Evolutionary conservation across 768 basidiomycete species (phyloP).

Genomic region (Mycena vulgaris): DNA sequence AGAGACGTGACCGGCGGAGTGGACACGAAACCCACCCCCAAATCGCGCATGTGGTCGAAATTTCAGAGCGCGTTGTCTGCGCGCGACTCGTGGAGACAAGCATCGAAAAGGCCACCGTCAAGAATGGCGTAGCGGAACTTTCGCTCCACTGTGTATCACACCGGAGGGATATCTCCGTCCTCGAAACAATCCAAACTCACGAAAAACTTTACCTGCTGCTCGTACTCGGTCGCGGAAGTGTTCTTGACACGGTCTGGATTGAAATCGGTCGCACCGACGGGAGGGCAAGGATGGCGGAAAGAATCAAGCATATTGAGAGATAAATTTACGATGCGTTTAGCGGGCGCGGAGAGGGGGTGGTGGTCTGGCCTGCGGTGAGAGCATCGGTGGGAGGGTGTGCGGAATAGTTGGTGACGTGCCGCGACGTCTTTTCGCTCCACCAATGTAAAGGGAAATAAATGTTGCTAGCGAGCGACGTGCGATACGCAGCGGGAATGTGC

Average conservation of each 20-base stretch:
- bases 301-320: neutral
- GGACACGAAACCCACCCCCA: neutral
- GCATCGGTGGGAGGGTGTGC: neutral
- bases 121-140: slow-evolving; percentile 9
- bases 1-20: neutral
- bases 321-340: neutral
- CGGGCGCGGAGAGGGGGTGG: neutral
- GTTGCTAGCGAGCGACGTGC: neutral
- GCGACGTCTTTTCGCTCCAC: neutral
- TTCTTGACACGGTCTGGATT: neutral
- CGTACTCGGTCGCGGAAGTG: slow-evolving; percentile 7
- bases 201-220: neutral
- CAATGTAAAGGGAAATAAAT: neutral
- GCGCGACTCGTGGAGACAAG: neutral
- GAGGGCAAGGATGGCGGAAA: neutral
- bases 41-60: neutral
- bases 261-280: neutral
- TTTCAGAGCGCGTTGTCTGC: neutral
- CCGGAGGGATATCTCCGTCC: neutral
- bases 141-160: slow-evolving; percentile 13
- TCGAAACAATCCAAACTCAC: neutral
- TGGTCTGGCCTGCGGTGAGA: neutral
- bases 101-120: neutral
- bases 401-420: neutral
- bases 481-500: neutral